Percentiles rank a stretch among this genome's conserved stretches.
Evolutionary conservation across 257 asterid species (phyloP).

Genomic region (Leonotis leonurus): DNA sequence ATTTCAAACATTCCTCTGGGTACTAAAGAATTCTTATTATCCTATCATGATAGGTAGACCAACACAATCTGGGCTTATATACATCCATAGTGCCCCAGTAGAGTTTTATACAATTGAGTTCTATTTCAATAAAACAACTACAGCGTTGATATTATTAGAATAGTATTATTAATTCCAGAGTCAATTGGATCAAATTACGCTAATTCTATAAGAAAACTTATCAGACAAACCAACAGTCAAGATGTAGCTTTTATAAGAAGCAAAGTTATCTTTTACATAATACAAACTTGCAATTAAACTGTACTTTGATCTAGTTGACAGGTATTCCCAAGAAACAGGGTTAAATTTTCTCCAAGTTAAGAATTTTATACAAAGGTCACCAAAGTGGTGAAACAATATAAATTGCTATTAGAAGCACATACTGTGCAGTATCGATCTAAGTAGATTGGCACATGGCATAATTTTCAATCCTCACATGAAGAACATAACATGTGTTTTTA

Average conservation of each 20-base stretch:
- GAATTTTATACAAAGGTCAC: neutral
- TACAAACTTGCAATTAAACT: neutral
- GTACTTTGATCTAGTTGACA: too few relatives aligned
- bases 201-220: neutral
- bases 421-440: neutral
- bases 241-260: neutral
- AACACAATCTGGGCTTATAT: neutral
- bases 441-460: neutral
- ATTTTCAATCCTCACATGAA: neutral
- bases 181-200: neutral
- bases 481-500: neutral
- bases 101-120: neutral
- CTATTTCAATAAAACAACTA: neutral
- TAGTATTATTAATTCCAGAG: too few relatives aligned
- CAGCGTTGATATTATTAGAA: neutral
- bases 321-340: too few relatives aligned
- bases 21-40: neutral
- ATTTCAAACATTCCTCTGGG: neutral
- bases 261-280: neutral
- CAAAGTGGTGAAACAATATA: neutral
- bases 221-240: too few relatives aligned
- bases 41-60: neutral
- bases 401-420: neutral
- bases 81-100: neutral
- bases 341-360: too few relatives aligned